phyloP scores from a whole-genome alignment of 768 basidiomycete species.

The Lactarius evosmus region DNA sequence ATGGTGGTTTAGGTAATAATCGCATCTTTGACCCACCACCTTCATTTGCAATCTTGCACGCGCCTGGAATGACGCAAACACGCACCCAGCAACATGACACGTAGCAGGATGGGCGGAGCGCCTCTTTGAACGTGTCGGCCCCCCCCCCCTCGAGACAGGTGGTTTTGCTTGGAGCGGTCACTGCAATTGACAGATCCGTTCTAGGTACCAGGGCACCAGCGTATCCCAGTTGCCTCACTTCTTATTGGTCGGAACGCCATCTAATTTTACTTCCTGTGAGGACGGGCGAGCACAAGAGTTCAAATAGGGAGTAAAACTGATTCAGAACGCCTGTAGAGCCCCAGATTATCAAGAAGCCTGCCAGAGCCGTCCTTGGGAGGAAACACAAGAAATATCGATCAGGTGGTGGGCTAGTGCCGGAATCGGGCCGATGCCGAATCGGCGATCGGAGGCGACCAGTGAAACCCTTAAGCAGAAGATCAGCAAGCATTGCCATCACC shows the following conservation, averaged over 20 bases:
- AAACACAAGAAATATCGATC: not conserved
- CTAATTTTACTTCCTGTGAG: slow-evolving; percentile 2
- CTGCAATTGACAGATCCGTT: slow-evolving; percentile 16
- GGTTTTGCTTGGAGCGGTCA: slow-evolving; percentile 13
- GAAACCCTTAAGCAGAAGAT: slow-evolving; percentile 11
- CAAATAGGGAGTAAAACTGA: not conserved
- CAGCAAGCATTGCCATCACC: slow-evolving; percentile 16
- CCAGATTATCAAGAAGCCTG: not conserved
- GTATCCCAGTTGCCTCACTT: not conserved
- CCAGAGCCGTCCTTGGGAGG: not conserved
- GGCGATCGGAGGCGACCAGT: slow-evolving; percentile 15
- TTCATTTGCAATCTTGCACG: slow-evolving; percentile 18
- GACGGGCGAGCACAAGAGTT: not conserved
- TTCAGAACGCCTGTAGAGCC: not conserved
- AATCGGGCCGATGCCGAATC: slow-evolving; percentile 11
- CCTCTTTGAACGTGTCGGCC: slow-evolving; percentile 16
- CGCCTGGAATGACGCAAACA: slow-evolving; percentile 13
- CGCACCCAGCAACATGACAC: slow-evolving; percentile 18
- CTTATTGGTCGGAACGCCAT: not conserved
- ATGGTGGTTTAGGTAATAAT: slow-evolving; percentile 21
- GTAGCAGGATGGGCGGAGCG: slow-evolving; percentile 16
- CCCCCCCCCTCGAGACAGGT: slow-evolving; percentile 22
- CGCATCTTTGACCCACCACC: slow-evolving; percentile 19
- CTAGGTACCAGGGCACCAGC: slow-evolving; percentile 19
- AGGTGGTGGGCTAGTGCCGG: not conserved